Evolutionary conservation across 176 grass and related monocot genomes (phyloP), one percentile per base, ranked within the genome.

Genomic region (Aechmea fasciata): DNA sequence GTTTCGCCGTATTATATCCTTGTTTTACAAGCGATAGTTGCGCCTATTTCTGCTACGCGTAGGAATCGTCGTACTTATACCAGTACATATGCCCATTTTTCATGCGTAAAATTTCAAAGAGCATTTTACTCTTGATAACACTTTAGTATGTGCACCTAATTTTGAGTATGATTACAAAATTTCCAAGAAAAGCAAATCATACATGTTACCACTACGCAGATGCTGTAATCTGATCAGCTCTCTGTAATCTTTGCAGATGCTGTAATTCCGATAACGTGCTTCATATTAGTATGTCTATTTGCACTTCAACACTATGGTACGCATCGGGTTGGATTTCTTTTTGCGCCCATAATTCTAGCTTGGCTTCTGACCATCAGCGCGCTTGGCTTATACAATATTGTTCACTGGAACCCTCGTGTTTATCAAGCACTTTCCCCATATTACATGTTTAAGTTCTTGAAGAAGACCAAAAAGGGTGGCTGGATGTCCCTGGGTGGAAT

Each of bases 401-500:
- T 90, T 69, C 25, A 93, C 51, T 99, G 94, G 94, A 99, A 99
- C 72, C 90, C 82, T 72, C 78, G 84, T 13, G 81, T 99, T 19
- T 99, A 99, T 74, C 77, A 88, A 78, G 87, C 87, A 64, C 74
- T 99, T 25, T 93, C 91, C 52, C 94, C 94, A 17, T 85, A 57
- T 78, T 84, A 93, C 70, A 99, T 99, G 94, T 82, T 83, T 71
- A 93, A 79, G 73, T 99, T 99, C 82, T 74, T 99, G 71, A 99
- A 80, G 69, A 99, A 99, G 87, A 99, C 94, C 28, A 93, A 76
- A 72, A 93, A 88, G 62, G 71, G 74, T 77, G 94, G 94, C 63
- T 99, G 94, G 94, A 99, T 99, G 94, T 99, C 94, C 1, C 81
- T 99, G n/a, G 94, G 94, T 48, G 94, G 94, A 77, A 93, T 99